Percentiles rank a stretch among this genome's conserved stretches.
phyloP scores from a whole-genome alignment of 169 alveolate genomes.

The Cryptosporidium ubiquitum region DNA sequence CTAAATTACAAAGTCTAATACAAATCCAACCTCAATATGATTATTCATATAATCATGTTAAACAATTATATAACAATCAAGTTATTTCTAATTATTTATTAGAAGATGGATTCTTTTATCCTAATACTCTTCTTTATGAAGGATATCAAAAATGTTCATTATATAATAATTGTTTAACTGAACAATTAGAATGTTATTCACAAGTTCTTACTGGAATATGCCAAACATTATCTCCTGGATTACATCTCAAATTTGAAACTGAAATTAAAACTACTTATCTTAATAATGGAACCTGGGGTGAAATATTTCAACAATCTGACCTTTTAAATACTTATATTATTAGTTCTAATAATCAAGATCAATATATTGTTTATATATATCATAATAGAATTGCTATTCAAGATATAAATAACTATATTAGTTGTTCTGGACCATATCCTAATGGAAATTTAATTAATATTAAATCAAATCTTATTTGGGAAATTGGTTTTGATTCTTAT shows the following conservation, averaged over 20 bases:
- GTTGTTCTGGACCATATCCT: slow-evolving; percentile 57
- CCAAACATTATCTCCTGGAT: background rate
- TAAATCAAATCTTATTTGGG: slow-evolving; percentile 4
- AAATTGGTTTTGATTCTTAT: slow-evolving; percentile 3
- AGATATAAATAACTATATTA: background rate
- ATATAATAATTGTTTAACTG: slow-evolving; percentile 2
- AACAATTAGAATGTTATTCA: background rate
- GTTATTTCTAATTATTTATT: background rate
- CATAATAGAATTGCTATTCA: slow-evolving; percentile 31
- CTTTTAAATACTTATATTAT: slow-evolving; percentile 22
- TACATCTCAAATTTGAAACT: slow-evolving; percentile 10
- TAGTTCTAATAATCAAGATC: background rate
- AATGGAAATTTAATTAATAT: background rate
- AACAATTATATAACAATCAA: slow-evolving; percentile 9
- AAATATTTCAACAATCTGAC: background rate
- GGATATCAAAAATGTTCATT: slow-evolving; percentile 38
- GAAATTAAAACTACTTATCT: background rate
- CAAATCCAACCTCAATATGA: slow-evolving; percentile 66
- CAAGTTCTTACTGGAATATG: slow-evolving; percentile 44
- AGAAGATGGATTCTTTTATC: slow-evolving; percentile 13
- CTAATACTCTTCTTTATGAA: slow-evolving; percentile 8
- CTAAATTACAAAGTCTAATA: background rate
- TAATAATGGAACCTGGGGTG: slow-evolving; percentile 62
- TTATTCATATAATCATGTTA: slow-evolving; percentile 25
- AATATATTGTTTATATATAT: background rate